Evolutionary conservation across 176 grass and related monocot species (phyloP).

Genomic region (Canna indica): DNA sequence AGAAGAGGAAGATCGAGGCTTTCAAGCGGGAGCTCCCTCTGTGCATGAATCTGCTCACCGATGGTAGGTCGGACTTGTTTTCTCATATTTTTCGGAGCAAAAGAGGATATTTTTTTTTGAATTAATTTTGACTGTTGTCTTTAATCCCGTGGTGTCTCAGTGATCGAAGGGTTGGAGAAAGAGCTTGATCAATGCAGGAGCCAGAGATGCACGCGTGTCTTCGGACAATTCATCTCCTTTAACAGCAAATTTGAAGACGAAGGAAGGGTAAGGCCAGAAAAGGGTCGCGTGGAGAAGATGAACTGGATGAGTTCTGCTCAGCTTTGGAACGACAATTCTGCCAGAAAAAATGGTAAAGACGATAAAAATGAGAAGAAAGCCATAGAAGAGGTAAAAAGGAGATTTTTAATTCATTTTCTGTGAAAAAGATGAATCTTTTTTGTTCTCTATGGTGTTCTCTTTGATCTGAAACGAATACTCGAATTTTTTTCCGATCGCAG

Average conservation of each 20-base stretch:
- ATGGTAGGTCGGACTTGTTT: slow-evolving; percentile 34
- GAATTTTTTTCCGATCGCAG: slow-evolving; percentile 14
- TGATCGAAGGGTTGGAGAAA: slow-evolving; percentile 62
- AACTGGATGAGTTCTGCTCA: slow-evolving; percentile 93
- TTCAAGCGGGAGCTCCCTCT: slow-evolving; percentile 90
- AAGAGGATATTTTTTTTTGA: not conserved
- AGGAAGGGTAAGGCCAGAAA: slow-evolving; percentile 12
- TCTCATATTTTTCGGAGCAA: not conserved
- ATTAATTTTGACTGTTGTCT: not conserved
- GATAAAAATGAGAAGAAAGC: not conserved
- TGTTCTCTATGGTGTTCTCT: not conserved
- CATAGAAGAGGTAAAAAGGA: not conserved
- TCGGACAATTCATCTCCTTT: slow-evolving; percentile 17
- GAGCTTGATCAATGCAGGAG: slow-evolving; percentile 39
- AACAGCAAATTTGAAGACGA: slow-evolving; percentile 28
- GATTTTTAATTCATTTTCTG: not conserved
- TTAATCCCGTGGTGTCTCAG: slow-evolving; percentile 18
- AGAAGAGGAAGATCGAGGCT: slow-evolving; percentile 63
- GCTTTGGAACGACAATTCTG: slow-evolving; percentile 59
- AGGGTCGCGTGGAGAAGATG: slow-evolving; percentile 25
- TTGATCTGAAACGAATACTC: not conserved
- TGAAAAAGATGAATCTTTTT: not conserved
- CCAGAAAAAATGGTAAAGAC: slow-evolving; percentile 5
- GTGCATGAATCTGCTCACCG: slow-evolving; percentile 47
- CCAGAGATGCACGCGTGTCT: slow-evolving; percentile 12